Conservation (phyloP, 2,329 filamentous ascomycete species). For the Alternaria dauci region DNA sequence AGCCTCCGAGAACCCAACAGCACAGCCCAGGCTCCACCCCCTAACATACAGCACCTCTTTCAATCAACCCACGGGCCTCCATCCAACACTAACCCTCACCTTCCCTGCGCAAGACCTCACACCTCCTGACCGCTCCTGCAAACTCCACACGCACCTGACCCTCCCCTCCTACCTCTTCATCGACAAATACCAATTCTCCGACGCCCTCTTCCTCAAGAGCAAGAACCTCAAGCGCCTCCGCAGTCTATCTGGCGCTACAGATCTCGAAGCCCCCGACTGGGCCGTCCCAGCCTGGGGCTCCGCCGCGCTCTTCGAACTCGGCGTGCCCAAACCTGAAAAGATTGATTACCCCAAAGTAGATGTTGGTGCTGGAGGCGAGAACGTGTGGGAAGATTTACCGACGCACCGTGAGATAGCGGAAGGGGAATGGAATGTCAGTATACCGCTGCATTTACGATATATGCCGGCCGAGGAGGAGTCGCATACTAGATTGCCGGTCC, state of each 20-base stretch:
- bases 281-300: conserved; percentile 80
- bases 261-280: conserved; percentile 91
- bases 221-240: conserved; percentile 77
- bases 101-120: conserved; percentile 64
- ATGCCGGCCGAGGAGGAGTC: conserved; percentile 58
- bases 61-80: conserved; percentile 77
- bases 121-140: conserved; percentile 63
- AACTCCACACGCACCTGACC: conserved; percentile 80
- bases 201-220: conserved; percentile 78
- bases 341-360: conserved; percentile 18
- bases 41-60: conserved; percentile 74
- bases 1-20: conserved; percentile 7
- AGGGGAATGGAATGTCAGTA: conserved; percentile 67
- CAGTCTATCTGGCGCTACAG: conserved; percentile 77
- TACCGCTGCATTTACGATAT: conserved; percentile 89
- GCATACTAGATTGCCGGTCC: conserved; percentile 62
- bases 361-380: not conserved
- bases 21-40: conserved; percentile 40
- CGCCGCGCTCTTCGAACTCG: conserved; percentile 76
- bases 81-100: conserved; percentile 80
- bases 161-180: conserved; percentile 83
- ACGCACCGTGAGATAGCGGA: conserved; percentile 29
- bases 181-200: conserved; percentile 84
- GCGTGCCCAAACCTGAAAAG: conserved; percentile 52
- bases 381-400: conserved; percentile 6